Base-by-base conservation (phyloP, 768 basidiomycete genomes). In the Collybia sp. region DNA sequence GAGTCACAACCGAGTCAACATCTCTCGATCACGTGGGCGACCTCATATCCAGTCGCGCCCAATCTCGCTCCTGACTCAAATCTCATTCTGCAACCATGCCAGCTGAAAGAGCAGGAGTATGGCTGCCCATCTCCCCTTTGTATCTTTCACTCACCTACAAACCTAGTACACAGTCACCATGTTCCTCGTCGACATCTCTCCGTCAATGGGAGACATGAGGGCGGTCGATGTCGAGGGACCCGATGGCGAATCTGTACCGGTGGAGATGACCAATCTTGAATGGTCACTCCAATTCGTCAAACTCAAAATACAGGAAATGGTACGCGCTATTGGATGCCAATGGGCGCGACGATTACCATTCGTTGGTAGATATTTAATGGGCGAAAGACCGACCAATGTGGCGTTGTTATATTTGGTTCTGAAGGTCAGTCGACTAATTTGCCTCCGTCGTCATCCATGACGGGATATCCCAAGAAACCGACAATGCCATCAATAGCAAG, bases 331-430 rank as follows among this genome's bases (percentile, higher is more conserved):
- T n/a, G n/a, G n/a, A n/a, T n/a, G n/a, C n/a, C 12, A 12, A 15
- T 11, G 17, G n/a, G 42, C 15, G 37, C 5, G 12, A 33, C 16
- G 13, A 44, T 42, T 38, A 43, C 49, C 33, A 20, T 46, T 43
- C 25, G 35, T 40, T 38, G 19, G 13, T 52, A 98, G 94, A 93
- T 97, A 53, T 93, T 83, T 59, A 82, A 88, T 53, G 88, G 85
- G 12, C 76, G 94, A 35, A 96, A 95, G 70, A 97, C 94, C 9
- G 94, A 95, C 58, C 83, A 91, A 58, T 91, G 92, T 59, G 90
- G 92, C n/a, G 79, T 97, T 20, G 76, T 96, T 40, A 65, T 85
- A 2, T 93, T 92, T 57, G 94, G 91, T n/a, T 80, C 85, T 2
- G 82, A 90, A 62, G 79, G 92, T 73, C n/a, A n/a, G n/a, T 52